Conservation (phyloP, 192 early-diverging fungal genomes). For the Lobosporangium transversale region DNA sequence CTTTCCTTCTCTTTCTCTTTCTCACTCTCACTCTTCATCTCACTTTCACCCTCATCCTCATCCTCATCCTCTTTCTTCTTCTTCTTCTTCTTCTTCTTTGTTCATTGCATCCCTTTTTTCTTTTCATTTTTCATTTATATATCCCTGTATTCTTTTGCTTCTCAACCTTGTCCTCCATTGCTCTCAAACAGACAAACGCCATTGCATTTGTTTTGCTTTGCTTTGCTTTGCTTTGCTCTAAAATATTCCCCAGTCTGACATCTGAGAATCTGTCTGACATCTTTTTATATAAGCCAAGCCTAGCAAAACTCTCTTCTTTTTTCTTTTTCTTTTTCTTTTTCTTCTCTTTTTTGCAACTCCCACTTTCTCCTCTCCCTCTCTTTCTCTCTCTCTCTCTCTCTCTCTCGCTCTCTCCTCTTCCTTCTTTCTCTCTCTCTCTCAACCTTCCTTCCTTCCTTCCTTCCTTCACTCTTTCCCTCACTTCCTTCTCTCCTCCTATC, state of each 20-base stretch:
- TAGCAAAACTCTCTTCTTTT: background rate
- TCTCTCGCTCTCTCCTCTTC: background rate
- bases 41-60: background rate
- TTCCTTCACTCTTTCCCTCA: conserved; percentile 4
- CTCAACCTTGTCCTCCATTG: no score
- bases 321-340: background rate
- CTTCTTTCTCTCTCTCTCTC: conserved; percentile 8
- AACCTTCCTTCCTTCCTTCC: background rate
- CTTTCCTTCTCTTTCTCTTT: background rate
- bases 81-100: background rate
- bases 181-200: no score
- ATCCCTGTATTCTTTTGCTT: background rate
- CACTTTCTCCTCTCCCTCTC: conserved; percentile 1
- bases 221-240: no score
- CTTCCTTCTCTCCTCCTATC: background rate
- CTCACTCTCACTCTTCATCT: background rate
- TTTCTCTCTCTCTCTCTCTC: background rate
- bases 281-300: background rate
- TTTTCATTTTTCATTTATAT: conserved; percentile 2
- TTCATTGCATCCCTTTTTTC: background rate
- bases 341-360: background rate
- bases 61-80: conserved; percentile 2
- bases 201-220: no score
- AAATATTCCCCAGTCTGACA: no score
- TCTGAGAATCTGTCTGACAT: background rate